A percentile compares a stretch with the other conserved stretches of the same genome.
phyloP scores from a whole-genome alignment of 73 alveolate species.

The Breviolum minutum region DNA sequence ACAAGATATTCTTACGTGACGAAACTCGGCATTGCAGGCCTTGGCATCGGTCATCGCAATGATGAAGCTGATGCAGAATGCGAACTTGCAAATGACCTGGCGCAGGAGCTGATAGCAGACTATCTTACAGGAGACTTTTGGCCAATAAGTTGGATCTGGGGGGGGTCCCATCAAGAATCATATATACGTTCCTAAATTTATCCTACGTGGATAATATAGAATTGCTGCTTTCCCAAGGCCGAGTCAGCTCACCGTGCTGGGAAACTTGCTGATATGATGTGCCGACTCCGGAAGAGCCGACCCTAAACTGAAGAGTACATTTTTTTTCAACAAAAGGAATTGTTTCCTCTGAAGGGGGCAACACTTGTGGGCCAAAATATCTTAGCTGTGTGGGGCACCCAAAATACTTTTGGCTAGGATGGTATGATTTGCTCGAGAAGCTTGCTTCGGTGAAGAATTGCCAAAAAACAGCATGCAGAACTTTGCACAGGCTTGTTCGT shows the following conservation, averaged over 20 bases:
- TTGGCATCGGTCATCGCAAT: background rate
- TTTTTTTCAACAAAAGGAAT: too few relatives aligned
- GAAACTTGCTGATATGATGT: slow-evolving; percentile 1
- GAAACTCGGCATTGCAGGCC: background rate
- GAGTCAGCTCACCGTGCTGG: slow-evolving; percentile 23
- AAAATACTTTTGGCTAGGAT: background rate
- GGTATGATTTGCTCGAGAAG: background rate
- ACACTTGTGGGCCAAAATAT: background rate
- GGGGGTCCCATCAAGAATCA: background rate
- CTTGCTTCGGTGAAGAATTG: background rate
- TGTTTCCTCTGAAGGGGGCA: background rate
- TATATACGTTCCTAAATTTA: too few relatives aligned
- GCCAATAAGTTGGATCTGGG: background rate
- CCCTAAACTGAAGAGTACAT: background rate
- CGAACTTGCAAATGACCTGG: background rate
- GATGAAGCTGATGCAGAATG: background rate
- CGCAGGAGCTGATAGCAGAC: background rate
- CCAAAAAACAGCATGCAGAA: background rate
- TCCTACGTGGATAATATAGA: too few relatives aligned
- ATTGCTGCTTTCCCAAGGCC: background rate
- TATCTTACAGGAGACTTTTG: background rate
- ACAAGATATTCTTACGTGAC: too few relatives aligned
- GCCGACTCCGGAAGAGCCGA: background rate
- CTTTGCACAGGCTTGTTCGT: background rate
- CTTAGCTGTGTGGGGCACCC: background rate